Evolutionary conservation across 2,329 filamentous ascomycete species (phyloP).

Genomic region (Colletotrichum sidae): DNA sequence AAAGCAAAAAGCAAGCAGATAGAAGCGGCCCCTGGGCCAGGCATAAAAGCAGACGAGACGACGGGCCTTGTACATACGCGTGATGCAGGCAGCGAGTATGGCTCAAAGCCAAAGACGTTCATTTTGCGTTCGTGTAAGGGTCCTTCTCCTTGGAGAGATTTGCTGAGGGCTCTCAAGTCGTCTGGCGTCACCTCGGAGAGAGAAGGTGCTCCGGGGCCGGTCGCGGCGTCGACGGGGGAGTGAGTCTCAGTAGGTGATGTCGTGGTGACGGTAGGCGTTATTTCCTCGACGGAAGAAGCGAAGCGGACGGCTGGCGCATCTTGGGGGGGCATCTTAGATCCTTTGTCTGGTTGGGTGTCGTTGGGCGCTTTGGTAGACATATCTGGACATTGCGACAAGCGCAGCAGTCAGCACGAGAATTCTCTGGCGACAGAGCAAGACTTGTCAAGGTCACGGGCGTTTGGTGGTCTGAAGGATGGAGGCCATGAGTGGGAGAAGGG

Average conservation of each 20-base stretch:
- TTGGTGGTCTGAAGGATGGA: neutral
- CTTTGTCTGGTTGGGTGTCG: conserved; percentile 38
- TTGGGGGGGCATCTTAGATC: conserved; percentile 40
- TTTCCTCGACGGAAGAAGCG: conserved; percentile 77
- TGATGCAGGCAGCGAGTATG: conserved; percentile 87
- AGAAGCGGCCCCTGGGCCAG: conserved; percentile 14
- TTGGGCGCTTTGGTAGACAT: conserved; percentile 17
- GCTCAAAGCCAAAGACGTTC: conserved; percentile 89
- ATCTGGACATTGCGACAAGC: conserved; percentile 37
- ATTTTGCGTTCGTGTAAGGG: conserved; percentile 85
- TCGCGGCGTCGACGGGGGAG: conserved; percentile 39
- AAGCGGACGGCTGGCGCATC: conserved; percentile 73
- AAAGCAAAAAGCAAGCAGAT: conserved; percentile 31
- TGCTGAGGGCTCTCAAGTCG: conserved; percentile 77
- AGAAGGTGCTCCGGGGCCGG: conserved; percentile 42
- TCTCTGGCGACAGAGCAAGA: neutral
- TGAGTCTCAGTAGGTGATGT: conserved; percentile 43
- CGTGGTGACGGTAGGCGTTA: conserved; percentile 61
- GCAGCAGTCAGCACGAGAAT: conserved; percentile 33
- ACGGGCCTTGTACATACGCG: conserved; percentile 70
- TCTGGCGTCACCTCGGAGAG: conserved; percentile 64
- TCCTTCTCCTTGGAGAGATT: conserved; percentile 77
- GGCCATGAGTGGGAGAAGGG: conserved; percentile 8
- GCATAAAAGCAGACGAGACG: conserved; percentile 10
- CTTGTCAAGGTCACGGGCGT: neutral